phyloP scores from a whole-genome alignment of 441 rosid species.

The Lepidium campestre region DNA sequence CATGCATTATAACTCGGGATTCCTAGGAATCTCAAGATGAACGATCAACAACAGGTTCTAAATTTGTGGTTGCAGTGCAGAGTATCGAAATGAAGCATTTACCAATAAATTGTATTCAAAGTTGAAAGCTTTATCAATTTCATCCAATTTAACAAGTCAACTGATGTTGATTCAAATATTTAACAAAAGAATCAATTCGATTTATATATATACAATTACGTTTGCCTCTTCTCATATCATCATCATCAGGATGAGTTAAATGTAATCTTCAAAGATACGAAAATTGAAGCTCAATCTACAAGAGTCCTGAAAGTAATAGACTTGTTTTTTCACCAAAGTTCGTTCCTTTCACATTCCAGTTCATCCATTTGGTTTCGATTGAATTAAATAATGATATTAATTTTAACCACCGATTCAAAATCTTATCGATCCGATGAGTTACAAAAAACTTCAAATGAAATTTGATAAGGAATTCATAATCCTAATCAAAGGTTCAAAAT shows the following conservation, averaged over 20 bases:
- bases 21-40: neutral
- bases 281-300: neutral
- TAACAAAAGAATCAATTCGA: neutral
- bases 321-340: neutral
- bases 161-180: neutral
- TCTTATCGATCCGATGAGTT: neutral
- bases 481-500: neutral
- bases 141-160: neutral
- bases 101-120: neutral
- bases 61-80: neutral
- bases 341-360: neutral
- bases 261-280: neutral
- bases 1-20: neutral
- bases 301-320: neutral
- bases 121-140: neutral
- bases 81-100: neutral
- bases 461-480: neutral
- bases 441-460: neutral
- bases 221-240: neutral
- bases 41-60: neutral
- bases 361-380: neutral
- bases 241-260: neutral
- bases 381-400: neutral
- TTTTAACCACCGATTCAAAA: neutral
- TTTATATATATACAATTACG: neutral